Base-by-base conservation (phyloP, 441 rosid species). In the Pelargonium australe region DNA sequence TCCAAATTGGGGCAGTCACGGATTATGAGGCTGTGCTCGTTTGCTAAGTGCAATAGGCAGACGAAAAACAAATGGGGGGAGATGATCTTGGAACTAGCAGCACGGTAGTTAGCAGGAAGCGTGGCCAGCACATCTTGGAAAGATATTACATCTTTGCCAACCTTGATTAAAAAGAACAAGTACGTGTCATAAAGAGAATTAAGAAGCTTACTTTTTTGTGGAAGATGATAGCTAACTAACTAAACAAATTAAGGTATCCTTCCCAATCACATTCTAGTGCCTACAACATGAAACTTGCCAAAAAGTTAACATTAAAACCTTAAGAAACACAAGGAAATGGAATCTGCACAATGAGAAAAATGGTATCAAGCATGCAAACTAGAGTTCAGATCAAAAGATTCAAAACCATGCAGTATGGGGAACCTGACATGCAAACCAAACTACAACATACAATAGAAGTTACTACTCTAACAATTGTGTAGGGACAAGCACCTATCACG, bases 61-160 rank as follows among this genome's bases (percentile, higher is more conserved):
- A 91, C 91, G 80, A 94, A 94, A 73, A 95, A 91, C 51, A 94
- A 76, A 81, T 94, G 97, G 41, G 99, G 96, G 62, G 99, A 89
- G 65, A 94, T 84, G 63, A 89, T 96, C 43, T 73, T 64, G 16
- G 78, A 77, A 5, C 78, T 75, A 70, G 94, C 91, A 63, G 89
- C 98, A 73, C 67, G 72, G 83, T 89, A 88, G 37, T 88, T 87
- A 65, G 60, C 78, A 7, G 97, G 97, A 71, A 94, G 86, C 74
- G 75, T 79, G 34, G 86, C 82, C 78, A 91, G 74, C 19, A 94
- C 78, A 67, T 84, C 75, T 80, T 77, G 87, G 85, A 94, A 94
- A 10, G 95, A 94, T 71, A 81, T 5, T 19, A 7, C 80, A 67
- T 80, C 84, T 63, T 76, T 82, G 70, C 64, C 65, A 25, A 41